Conservation (phyloP, 495 filamentous ascomycete species). For the Penicillium dipodomyicola region DNA sequence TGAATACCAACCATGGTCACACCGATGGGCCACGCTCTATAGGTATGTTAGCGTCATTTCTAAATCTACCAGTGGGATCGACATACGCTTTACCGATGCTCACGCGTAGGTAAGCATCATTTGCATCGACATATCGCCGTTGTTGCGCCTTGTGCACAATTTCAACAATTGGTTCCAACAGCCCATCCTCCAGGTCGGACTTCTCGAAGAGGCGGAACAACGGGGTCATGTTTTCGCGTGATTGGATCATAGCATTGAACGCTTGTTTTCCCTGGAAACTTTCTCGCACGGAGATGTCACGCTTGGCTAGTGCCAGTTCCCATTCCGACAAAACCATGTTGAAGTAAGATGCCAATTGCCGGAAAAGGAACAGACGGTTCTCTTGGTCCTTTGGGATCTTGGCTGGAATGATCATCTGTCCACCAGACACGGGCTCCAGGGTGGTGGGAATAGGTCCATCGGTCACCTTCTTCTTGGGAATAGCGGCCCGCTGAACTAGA, state of each 20-base stretch:
- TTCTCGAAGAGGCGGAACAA: conserved; percentile 89
- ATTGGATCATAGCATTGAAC: conserved; percentile 72
- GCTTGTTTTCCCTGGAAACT: conserved; percentile 77
- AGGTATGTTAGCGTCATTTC: conserved; percentile 16
- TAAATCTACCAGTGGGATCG: background rate
- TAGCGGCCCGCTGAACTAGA: conserved; percentile 46
- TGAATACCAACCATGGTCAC: conserved; percentile 99
- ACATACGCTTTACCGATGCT: conserved; percentile 91
- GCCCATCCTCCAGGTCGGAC: conserved; percentile 68
- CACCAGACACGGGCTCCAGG: conserved; percentile 71
- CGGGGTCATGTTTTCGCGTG: conserved; percentile 80
- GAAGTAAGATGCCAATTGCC: conserved; percentile 90
- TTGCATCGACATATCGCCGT: conserved; percentile 89
- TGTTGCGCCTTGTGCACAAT: conserved; percentile 90
- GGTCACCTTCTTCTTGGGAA: conserved; percentile 53
- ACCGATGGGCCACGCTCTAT: conserved; percentile 91
- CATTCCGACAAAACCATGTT: conserved; percentile 88
- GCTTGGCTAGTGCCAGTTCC: conserved; percentile 71
- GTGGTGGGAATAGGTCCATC: conserved; percentile 67
- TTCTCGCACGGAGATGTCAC: conserved; percentile 60
- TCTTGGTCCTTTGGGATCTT: conserved; percentile 57
- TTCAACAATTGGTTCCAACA: conserved; percentile 85
- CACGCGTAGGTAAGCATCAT: conserved; percentile 86
- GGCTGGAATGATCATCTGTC: conserved; percentile 77
- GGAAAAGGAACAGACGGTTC: conserved; percentile 65